Evolutionary conservation across 129 eudicot genomes (phyloP).

Genomic region (Ambrosia artemisiifolia): DNA sequence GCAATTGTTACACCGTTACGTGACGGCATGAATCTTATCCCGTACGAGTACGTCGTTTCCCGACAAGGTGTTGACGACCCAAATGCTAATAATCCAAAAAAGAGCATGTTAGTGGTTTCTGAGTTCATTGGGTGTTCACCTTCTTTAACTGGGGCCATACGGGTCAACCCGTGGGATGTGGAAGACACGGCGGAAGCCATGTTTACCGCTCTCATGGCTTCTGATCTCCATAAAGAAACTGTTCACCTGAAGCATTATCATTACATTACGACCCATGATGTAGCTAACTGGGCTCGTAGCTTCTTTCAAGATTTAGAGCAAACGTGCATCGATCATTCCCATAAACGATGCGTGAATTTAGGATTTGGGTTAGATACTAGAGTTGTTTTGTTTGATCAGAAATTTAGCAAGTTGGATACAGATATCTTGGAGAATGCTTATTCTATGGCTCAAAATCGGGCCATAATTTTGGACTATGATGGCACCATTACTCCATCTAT

Average conservation of each 20-base stretch:
- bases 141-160: slow-evolving; percentile 43
- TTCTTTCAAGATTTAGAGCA: slow-evolving; percentile 46
- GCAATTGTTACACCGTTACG: slow-evolving; percentile 48
- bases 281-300: slow-evolving; percentile 40
- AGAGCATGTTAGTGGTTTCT: slow-evolving; percentile 49
- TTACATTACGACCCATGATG: slow-evolving; percentile 41
- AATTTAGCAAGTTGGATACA: slow-evolving; percentile 28
- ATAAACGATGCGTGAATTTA: slow-evolving; percentile 33
- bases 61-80: slow-evolving; percentile 25
- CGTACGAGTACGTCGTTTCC: slow-evolving; percentile 49
- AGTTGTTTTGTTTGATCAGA: slow-evolving; percentile 37
- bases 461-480: slow-evolving; percentile 44
- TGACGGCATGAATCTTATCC: slow-evolving; percentile 56
- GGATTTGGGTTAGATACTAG: slow-evolving; percentile 33
- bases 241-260: slow-evolving; percentile 45
- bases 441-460: slow-evolving; percentile 24
- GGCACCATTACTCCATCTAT: slow-evolving; percentile 40
- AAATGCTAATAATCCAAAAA: slow-evolving; percentile 14
- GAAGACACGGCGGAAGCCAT: slow-evolving; percentile 40
- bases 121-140: slow-evolving; percentile 52
- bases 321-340: slow-evolving; percentile 35
- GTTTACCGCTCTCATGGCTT: slow-evolving; percentile 28
- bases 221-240: slow-evolving; percentile 32
- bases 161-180: slow-evolving; percentile 52
- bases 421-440: slow-evolving; percentile 28